Evolutionary conservation across 1,284 basidiomycete genomes (phyloP).

Genomic region (Fomitopsis palustris): DNA sequence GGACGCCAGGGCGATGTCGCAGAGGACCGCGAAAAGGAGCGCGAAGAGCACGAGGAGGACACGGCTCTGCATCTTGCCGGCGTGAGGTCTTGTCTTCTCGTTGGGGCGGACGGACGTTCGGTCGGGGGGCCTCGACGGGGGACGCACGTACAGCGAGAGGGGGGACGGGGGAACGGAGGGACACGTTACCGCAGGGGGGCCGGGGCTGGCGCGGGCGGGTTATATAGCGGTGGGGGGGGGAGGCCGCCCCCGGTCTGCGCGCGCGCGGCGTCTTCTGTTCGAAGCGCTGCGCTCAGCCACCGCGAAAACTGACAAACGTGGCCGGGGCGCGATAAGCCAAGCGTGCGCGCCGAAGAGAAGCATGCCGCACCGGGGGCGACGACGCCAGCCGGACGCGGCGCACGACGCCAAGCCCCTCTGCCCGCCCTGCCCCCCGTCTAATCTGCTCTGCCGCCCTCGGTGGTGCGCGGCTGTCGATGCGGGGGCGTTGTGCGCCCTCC

Average conservation of each 20-base stretch:
- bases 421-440: background rate
- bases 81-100: background rate
- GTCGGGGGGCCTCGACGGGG: background rate
- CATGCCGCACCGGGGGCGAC: background rate
- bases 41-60: slow-evolving; percentile 18
- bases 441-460: background rate
- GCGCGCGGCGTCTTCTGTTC: background rate
- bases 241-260: background rate
- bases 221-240: background rate
- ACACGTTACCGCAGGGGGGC: background rate
- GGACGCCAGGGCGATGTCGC: slow-evolving; percentile 11
- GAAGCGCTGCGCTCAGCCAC: background rate
- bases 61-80: slow-evolving; percentile 16
- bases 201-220: background rate
- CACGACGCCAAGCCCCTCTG: background rate
- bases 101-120: background rate
- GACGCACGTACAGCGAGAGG: background rate
- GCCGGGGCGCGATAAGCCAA: background rate
- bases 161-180: background rate
- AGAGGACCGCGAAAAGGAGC: slow-evolving; percentile 15
- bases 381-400: background rate
- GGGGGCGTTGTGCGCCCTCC: background rate
- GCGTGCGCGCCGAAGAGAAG: background rate
- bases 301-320: background rate
- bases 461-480: background rate